Conservation (phyloP, 345 rosid genomes). For the Eucalyptus guilfoylei region DNA sequence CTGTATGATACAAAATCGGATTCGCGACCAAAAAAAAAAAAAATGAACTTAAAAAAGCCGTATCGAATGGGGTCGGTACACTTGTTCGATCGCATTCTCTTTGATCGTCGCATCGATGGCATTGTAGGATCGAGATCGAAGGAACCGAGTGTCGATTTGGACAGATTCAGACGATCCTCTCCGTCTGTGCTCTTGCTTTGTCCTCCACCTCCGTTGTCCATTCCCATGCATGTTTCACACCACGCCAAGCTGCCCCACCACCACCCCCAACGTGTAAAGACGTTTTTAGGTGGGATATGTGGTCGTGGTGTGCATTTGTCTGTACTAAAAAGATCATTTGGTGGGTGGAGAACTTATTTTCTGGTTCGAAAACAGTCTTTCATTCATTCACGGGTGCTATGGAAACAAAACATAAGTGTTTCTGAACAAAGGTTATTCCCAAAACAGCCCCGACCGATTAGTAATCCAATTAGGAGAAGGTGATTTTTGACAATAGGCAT, state of each 20-base stretch:
- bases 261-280: not conserved
- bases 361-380: too few species aligned
- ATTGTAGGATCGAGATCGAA: not conserved
- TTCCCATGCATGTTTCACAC: not conserved
- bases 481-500: too few species aligned
- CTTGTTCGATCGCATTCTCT: not conserved
- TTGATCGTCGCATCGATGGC: not conserved
- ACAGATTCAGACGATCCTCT: not conserved
- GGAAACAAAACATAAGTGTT: too few species aligned
- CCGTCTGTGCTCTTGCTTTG: not conserved
- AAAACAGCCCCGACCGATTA: too few species aligned
- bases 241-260: not conserved
- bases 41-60: not conserved
- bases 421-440: too few species aligned
- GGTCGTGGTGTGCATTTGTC: not conserved
- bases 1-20: not conserved
- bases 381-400: too few species aligned
- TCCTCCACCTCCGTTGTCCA: not conserved
- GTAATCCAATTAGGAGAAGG: too few species aligned
- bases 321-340: not conserved
- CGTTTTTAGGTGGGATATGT: not conserved
- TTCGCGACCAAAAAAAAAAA: not conserved
- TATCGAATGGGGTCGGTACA: not conserved
- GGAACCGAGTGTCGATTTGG: not conserved
- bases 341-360: not conserved